Evolutionary conservation across 1,284 basidiomycete genomes (phyloP).

Genomic region (Sporisorium exsertum): DNA sequence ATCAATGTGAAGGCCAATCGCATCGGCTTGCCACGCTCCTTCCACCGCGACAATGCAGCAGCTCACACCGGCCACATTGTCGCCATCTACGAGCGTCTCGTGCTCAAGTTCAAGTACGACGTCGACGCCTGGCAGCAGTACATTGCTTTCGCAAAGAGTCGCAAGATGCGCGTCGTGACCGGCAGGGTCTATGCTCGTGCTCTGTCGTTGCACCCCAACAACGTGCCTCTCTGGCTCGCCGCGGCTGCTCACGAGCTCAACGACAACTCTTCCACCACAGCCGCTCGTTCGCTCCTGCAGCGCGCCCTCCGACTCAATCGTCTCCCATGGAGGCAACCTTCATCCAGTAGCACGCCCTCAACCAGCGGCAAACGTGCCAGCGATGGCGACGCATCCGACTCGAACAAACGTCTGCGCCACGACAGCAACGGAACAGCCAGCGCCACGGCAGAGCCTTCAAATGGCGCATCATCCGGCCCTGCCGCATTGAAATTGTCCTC

Average conservation of each 20-base stretch:
- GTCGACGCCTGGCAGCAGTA: conserved; percentile 89
- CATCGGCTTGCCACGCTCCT: conserved; percentile 50
- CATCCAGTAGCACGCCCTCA: background rate
- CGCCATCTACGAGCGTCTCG: conserved; percentile 89
- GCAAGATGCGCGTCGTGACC: conserved; percentile 83
- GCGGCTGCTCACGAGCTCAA: conserved; percentile 87
- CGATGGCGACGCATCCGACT: conserved; percentile 8
- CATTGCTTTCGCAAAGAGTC: conserved; percentile 82
- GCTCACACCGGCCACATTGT: conserved; percentile 77
- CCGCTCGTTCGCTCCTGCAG: conserved; percentile 85
- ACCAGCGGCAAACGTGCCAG: conserved; percentile 19
- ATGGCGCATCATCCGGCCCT: conserved; percentile 24
- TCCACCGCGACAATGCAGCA: conserved; percentile 52
- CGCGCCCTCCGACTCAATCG: conserved; percentile 78
- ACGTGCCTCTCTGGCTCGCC: conserved; percentile 83
- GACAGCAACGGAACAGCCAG: background rate
- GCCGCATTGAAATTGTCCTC: conserved; percentile 39
- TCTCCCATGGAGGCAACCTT: conserved; percentile 34
- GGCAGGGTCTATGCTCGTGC: conserved; percentile 76
- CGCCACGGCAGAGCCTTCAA: background rate
- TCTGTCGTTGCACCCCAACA: conserved; percentile 84
- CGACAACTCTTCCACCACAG: conserved; percentile 78
- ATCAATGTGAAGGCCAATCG: conserved; percentile 50
- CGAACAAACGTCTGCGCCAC: conserved; percentile 19
- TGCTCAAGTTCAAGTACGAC: conserved; percentile 88